Conservation (phyloP, 2,329 filamentous ascomycete species). For the Pseudocercospora eumusae region DNA sequence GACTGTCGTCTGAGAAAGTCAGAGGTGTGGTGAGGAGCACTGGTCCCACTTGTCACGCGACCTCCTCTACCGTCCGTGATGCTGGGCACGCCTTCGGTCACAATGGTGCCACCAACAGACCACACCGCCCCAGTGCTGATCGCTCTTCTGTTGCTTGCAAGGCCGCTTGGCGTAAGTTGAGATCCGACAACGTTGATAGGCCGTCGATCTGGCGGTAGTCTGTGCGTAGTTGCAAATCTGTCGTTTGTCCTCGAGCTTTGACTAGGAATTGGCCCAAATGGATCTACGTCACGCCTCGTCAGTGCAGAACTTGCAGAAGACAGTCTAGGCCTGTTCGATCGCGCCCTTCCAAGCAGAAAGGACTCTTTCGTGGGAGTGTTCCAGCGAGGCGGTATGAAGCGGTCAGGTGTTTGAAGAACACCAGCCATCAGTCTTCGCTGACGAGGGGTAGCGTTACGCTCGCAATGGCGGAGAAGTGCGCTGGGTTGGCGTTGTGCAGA, state of each 20-base stretch:
- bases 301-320: neutral
- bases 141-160: slow-evolving; percentile 24
- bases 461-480: slow-evolving; percentile 25
- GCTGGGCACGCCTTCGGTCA: slow-evolving; percentile 41
- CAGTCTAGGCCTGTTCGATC: neutral
- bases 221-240: slow-evolving; percentile 29
- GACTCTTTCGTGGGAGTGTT: slow-evolving; percentile 35
- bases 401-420: slow-evolving; percentile 51
- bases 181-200: slow-evolving; percentile 15
- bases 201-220: slow-evolving; percentile 6
- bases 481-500: slow-evolving; percentile 29
- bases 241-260: slow-evolving; percentile 27
- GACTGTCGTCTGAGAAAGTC: slow-evolving; percentile 52
- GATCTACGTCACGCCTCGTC: slow-evolving; percentile 23
- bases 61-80: slow-evolving; percentile 63
- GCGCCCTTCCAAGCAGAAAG: slow-evolving; percentile 19
- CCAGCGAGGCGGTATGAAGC: slow-evolving; percentile 55
- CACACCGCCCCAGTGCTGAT: slow-evolving; percentile 71
- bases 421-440: slow-evolving; percentile 27
- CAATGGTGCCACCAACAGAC: slow-evolving; percentile 68
- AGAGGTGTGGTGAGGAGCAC: slow-evolving; percentile 64
- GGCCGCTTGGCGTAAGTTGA: slow-evolving; percentile 5
- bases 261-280: slow-evolving; percentile 31
- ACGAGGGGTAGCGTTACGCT: slow-evolving; percentile 27
- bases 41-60: slow-evolving; percentile 68